These are phyloP conservation scores for Termitomyces sp. DNA, from an alignment of 768 basidiomycete species.

Conservation along the genomic window DNA sequence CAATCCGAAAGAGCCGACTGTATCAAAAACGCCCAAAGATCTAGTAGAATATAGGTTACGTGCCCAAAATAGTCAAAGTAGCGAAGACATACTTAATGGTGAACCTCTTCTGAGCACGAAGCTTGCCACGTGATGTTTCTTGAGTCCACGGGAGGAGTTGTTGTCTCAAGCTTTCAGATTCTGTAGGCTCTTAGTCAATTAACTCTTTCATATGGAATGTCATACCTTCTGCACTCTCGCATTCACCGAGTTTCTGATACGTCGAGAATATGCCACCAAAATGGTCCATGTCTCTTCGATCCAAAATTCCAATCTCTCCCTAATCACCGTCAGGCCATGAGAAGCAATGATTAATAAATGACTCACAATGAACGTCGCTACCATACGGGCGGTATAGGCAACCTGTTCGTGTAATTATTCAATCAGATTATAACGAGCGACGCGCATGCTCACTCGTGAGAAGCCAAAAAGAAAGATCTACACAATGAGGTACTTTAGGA, in stretches of 20 bases:
- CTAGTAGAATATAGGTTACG: constrained; percentile 22
- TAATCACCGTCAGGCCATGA: constrained; percentile 16
- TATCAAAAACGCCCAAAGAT: constrained; percentile 73
- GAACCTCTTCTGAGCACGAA: constrained; percentile 42
- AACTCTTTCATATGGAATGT: neutral
- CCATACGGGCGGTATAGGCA: constrained; percentile 72
- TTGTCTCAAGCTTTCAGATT: constrained; percentile 25
- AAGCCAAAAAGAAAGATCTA: constrained; percentile 79
- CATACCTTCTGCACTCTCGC: constrained; percentile 38
- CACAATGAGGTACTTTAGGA: neutral
- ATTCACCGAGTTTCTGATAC: constrained; percentile 59
- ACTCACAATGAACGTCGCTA: constrained; percentile 61
- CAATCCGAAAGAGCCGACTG: constrained; percentile 67
- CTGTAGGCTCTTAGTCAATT: neutral
- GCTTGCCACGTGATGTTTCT: constrained; percentile 45
- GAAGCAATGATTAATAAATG: neutral
- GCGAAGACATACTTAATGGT: constrained; percentile 48
- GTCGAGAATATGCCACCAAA: constrained; percentile 59
- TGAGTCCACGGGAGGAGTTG: constrained; percentile 51
- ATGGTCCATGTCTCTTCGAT: constrained; percentile 66
- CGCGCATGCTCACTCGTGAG: constrained; percentile 44
- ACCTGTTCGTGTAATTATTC: constrained; percentile 36
- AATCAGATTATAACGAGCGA: neutral
- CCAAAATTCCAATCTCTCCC: constrained; percentile 69
- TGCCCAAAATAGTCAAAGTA: neutral